A percentile compares a stretch with the other conserved stretches of the same genome.
Conservation (phyloP, 1,284 basidiomycete species). For the Coriolopsis trogii region DNA sequence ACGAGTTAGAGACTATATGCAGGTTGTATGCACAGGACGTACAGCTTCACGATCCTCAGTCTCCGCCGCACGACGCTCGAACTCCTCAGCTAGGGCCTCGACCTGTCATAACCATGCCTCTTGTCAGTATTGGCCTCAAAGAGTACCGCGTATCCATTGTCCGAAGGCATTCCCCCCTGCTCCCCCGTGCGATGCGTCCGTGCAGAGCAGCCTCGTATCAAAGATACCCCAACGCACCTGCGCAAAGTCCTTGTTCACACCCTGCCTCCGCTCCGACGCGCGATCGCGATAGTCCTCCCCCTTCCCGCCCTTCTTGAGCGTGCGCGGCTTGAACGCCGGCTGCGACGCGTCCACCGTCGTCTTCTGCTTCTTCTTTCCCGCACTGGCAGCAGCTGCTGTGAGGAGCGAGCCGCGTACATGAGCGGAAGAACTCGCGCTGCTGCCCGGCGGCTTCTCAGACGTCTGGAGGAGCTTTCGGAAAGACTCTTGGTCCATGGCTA, state of each 20-base stretch:
- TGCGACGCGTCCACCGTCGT: slow-evolving; percentile 26
- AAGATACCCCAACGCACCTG: slow-evolving; percentile 43
- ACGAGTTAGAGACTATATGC: not conserved
- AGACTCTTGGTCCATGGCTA: slow-evolving; percentile 37
- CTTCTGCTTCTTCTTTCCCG: slow-evolving; percentile 31
- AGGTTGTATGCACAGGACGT: slow-evolving; percentile 29
- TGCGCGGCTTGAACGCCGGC: slow-evolving; percentile 74
- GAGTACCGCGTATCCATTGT: no score
- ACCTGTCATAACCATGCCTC: slow-evolving; percentile 50
- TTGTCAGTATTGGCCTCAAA: no score
- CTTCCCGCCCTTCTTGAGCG: slow-evolving; percentile 57
- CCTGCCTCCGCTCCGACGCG: slow-evolving; percentile 67
- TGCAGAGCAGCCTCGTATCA: not conserved
- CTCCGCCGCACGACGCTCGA: slow-evolving; percentile 65
- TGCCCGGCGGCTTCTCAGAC: slow-evolving; percentile 9
- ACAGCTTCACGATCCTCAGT: slow-evolving; percentile 61
- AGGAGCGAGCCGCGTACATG: slow-evolving; percentile 28
- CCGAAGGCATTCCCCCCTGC: no score
- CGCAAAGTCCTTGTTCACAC: slow-evolving; percentile 68
- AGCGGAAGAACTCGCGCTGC: slow-evolving; percentile 6
- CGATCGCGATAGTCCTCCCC: slow-evolving; percentile 67
- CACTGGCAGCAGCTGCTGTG: slow-evolving; percentile 10
- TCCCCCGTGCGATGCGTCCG: no score
- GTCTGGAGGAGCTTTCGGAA: slow-evolving; percentile 40
- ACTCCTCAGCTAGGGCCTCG: slow-evolving; percentile 80